Conservation (phyloP, 305 asterid species). For the Plantago coronopus region DNA sequence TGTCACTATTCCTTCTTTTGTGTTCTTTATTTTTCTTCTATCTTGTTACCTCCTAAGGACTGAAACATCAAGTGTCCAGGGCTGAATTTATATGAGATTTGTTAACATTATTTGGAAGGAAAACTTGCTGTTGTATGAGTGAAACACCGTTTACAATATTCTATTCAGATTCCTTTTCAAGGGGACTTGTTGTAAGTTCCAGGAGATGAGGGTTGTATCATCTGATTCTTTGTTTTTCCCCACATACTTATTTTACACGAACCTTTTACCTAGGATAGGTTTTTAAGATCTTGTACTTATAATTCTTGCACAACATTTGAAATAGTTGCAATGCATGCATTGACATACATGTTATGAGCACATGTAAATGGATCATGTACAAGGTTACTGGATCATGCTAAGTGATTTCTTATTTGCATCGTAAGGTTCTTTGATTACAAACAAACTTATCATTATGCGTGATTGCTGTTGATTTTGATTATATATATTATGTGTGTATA, state of each 20-base stretch:
- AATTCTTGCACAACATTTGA: not conserved
- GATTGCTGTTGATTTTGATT: slow-evolving; percentile 10
- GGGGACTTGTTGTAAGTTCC: not conserved
- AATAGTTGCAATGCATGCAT: not conserved
- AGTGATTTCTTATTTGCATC: not conserved
- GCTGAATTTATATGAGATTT: not conserved
- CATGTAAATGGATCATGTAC: not conserved
- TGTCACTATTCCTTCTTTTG: not conserved
- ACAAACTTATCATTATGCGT: not conserved
- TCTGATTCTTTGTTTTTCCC: not conserved
- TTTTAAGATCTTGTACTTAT: not conserved
- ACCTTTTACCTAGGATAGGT: not conserved
- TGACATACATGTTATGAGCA: not conserved
- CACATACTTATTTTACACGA: not conserved
- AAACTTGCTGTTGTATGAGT: not conserved
- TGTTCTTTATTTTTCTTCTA: too few species aligned
- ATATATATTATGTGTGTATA: slow-evolving; percentile 5
- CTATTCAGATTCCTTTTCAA: not conserved
- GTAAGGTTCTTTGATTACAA: not conserved
- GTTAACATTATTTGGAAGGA: not conserved
- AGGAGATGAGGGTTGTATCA: not conserved
- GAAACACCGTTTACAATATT: too few species aligned
- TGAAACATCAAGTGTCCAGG: not conserved
- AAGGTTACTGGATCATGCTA: not conserved
- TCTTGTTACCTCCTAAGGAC: too few species aligned